phyloP scores from a whole-genome alignment of 2,329 filamentous ascomycete species.

The Talaromyces sp. region DNA sequence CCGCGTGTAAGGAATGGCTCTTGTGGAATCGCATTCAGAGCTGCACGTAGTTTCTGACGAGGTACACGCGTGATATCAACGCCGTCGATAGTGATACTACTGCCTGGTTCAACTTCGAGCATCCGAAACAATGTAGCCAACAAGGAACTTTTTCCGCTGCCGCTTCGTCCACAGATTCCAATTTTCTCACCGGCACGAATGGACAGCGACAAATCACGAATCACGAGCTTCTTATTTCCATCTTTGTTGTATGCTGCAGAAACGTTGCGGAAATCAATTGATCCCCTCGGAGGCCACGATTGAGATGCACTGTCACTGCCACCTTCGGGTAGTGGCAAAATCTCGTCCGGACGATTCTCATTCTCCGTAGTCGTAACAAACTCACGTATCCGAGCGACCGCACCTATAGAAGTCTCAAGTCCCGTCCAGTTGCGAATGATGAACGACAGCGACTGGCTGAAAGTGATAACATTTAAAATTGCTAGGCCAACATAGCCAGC shows the following conservation, averaged over 20 bases:
- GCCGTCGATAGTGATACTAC: constrained; percentile 43
- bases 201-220: constrained; percentile 46
- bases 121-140: constrained; percentile 43
- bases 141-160: constrained; percentile 41
- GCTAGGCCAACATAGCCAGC: constrained; percentile 53
- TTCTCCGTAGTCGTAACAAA: constrained; percentile 44
- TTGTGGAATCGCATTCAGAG: constrained; percentile 45
- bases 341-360: constrained; percentile 8
- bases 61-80: constrained; percentile 40
- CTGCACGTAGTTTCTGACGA: constrained; percentile 38
- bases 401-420: constrained; percentile 57
- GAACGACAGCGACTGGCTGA: constrained; percentile 51
- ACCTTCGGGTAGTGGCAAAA: neutral
- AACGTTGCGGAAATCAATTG: constrained; percentile 43
- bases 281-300: constrained; percentile 44
- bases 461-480: constrained; percentile 52
- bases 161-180: constrained; percentile 41
- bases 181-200: constrained; percentile 43
- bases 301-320: constrained; percentile 39
- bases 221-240: constrained; percentile 32
- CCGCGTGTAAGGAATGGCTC: constrained; percentile 43
- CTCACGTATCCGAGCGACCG: constrained; percentile 53
- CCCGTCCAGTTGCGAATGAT: constrained; percentile 54
- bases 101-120: constrained; percentile 36
- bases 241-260: constrained; percentile 40